These are phyloP conservation scores for Cladophialophora carrionii DNA, from an alignment of 2,329 filamentous ascomycete genomes.

Conservation along the genomic window DNA sequence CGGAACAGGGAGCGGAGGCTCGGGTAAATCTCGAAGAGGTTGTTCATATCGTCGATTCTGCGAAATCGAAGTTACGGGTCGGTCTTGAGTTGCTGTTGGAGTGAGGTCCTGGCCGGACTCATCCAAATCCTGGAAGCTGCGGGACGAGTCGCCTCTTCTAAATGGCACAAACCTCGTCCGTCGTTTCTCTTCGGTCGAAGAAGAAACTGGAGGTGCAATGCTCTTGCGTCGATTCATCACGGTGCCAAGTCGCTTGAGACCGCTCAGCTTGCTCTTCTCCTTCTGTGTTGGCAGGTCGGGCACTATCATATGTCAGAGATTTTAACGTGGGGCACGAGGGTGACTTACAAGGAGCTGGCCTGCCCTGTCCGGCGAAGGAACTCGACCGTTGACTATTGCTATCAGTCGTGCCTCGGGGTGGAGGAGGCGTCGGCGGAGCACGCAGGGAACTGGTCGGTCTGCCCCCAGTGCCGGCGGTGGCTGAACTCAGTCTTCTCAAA, in stretches of 20 bases:
- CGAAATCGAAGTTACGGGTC: conserved; percentile 26
- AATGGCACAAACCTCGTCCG: conserved; percentile 50
- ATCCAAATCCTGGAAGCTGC: conserved; percentile 41
- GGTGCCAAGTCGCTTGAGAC: conserved; percentile 52
- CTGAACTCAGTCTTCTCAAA: conserved; percentile 46
- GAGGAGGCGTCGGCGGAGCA: conserved; percentile 45
- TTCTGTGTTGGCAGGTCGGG: conserved; percentile 48
- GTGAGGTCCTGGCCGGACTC: conserved; percentile 38
- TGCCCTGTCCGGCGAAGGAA: conserved; percentile 47
- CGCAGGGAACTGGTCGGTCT: conserved; percentile 39
- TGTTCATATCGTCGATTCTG: conserved; percentile 27
- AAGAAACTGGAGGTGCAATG: conserved; percentile 44
- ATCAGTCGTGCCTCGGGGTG: conserved; percentile 55
- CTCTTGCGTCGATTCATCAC: conserved; percentile 55
- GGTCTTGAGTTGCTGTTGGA: conserved; percentile 31
- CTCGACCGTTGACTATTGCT: conserved; percentile 58
- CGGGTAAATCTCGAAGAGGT: conserved; percentile 15
- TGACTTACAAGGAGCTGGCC: conserved; percentile 45
- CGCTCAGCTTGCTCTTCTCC: conserved; percentile 51
- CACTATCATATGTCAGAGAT: conserved; percentile 37
- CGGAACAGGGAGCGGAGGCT: conserved; percentile 17
- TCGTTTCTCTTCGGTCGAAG: conserved; percentile 45
- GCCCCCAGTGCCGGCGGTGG: conserved; percentile 36
- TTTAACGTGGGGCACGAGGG: neutral
- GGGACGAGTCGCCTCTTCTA: conserved; percentile 47